Base-by-base conservation (phyloP, 805 yeast genomes). In the Saturnispora saitoi region DNA sequence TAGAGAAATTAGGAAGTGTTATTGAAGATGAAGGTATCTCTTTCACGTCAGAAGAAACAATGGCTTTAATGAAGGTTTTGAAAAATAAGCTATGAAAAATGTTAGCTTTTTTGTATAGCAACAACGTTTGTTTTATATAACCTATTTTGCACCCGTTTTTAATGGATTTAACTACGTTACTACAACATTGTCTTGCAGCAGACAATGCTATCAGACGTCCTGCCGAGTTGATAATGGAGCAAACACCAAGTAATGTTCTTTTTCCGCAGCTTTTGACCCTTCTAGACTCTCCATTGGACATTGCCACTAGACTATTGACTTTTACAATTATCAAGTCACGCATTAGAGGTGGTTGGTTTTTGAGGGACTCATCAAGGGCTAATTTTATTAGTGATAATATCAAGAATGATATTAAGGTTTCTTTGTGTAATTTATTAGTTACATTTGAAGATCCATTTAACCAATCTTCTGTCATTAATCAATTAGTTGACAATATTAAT, bases 291-390 rank as follows among this genome's bases (percentile, higher is more conserved):
- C 53, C 63, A 17, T 62, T 75, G 14, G 69, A 78, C 5, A 64
- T 66, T 2, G 76, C 71, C 22, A 72, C 84, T 44, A 76, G 81
- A 56, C 69, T 78, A 43, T 86, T 95, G 11, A 83, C 95, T 2
- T 89, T 93, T 0, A 81, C 91, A 4, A 87, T 79, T 64, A 78
- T 88, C 64, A 91, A 91, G 63, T 90, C 91, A 64, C 73, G 80
- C 49, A 72, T 88, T 20, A 68, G 72, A 14, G 72, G 77, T 32
- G 72, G 76, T 45, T 90, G 97, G 97, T 56, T 58, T 32, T 64
- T 65, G 22, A 59, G 53, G 42, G 54, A 63, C 11, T 54, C 54
- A 9, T 54, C 62, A 47, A 43, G 3, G 59, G 58, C n/a, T 63
- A 61, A 4, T 56, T 75, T 41, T 56, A 54, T 14, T 22, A 20